Base-by-base conservation (phyloP, 805 yeast genomes). In the Suhomyces vadensis region DNA sequence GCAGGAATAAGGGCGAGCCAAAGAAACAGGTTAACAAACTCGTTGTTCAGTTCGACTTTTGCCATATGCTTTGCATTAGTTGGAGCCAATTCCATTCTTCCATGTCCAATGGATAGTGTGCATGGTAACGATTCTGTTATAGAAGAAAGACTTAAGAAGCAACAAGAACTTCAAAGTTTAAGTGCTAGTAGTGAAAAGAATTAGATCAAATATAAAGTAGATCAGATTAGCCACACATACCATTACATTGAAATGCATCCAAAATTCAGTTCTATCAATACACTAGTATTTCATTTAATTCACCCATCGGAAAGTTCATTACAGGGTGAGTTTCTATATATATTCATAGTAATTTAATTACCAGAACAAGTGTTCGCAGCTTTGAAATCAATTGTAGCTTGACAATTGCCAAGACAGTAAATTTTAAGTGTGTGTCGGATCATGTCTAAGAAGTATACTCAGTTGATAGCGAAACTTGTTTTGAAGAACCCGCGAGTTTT, bases 21-120 rank as follows among this genome's bases (percentile, higher is more conserved):
- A 39, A 73, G 86, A 57, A 71, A 73, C 44, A 69, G 68, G 49
- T 67, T 85, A 41, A 83, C 89, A 17, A 75, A 77, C 38, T 82
- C 87, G 10, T 68, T 85, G 47, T 85, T 85, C 63, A 78, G 84
- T 19, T 80, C 89, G 14, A 85, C 94, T 0, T 85, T 85, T 50
- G 74, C 84, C n/a, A 79, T 86, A 22, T 85, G 91, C 27, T 77
- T 85, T 46, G 57, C 64, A 41, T 47, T 72, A 40, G 77, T 72
- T 4, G 78, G 85, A 13, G 82, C 83, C 11, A 83, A 81, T 44
- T 78, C 82, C 0, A 43, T 71, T 17, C 52, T 71, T 21, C 75
- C 75, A 19, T 71, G 77, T 54, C 77, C 77, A 4, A 65, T 71
- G 7, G 75, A 71, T 50, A 54, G 55, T 37, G 67, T 65, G 5